phyloP scores from a whole-genome alignment of 495 filamentous ascomycete genomes.

The Hypoxylon fragiforme region DNA sequence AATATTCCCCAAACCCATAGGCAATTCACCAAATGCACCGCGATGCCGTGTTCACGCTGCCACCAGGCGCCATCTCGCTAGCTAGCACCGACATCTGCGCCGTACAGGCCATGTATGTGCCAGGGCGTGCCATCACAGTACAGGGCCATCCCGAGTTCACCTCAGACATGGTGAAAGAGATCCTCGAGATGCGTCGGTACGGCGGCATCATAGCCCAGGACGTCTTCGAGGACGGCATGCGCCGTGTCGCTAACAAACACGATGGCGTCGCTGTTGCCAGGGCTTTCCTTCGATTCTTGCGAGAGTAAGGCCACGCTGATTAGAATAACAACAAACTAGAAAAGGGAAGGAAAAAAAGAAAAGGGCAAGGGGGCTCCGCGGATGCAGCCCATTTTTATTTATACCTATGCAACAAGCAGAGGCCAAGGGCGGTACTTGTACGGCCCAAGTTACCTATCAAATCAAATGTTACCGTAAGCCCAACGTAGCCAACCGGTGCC shows the following conservation, averaged over 20 bases:
- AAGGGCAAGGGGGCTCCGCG: no score
- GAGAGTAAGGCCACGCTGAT: conserved; percentile 48
- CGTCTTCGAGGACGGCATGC: conserved; percentile 66
- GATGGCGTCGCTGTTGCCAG: conserved; percentile 72
- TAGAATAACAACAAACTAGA: no score
- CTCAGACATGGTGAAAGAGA: conserved; percentile 69
- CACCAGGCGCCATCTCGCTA: conserved; percentile 62
- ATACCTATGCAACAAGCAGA: no score
- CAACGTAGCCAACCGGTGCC: background rate
- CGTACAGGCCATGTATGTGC: conserved; percentile 80
- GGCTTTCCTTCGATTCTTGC: conserved; percentile 74
- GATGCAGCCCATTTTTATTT: no score
- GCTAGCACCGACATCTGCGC: conserved; percentile 68
- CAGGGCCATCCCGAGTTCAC: conserved; percentile 94
- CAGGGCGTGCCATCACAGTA: conserved; percentile 69
- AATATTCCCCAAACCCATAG: conserved; percentile 43
- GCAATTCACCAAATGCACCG: conserved; percentile 88
- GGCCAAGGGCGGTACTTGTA: no score
- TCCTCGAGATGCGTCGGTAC: conserved; percentile 62
- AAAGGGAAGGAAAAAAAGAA: background rate
- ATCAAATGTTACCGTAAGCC: no score
- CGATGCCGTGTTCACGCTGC: conserved; percentile 72
- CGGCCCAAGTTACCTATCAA: no score
- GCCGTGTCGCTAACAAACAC: conserved; percentile 64
- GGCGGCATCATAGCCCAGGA: conserved; percentile 68